Percentiles rank a stretch among this genome's conserved stretches.
These are phyloP conservation scores for Neoscytalidium dimidiatum DNA, from an alignment of 2,329 filamentous ascomycete genomes.

Conservation along the genomic window DNA sequence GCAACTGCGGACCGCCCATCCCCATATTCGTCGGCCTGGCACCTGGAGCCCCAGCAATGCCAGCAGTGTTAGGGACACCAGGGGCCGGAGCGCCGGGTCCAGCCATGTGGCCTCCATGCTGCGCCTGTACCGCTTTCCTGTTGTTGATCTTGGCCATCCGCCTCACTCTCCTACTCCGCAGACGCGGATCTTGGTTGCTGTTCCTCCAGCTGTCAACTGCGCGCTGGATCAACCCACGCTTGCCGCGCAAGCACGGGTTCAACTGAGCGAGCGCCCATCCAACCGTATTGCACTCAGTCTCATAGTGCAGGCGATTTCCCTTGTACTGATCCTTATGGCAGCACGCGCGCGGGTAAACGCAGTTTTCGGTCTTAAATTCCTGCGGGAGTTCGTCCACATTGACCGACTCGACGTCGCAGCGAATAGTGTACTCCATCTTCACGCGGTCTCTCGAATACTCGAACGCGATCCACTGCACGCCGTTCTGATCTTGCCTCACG, in stretches of 20 bases:
- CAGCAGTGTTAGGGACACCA: constrained; percentile 64
- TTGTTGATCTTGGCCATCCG: constrained; percentile 96
- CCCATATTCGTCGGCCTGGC: constrained; percentile 68
- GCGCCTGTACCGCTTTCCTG: constrained; percentile 70
- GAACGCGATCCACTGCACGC: constrained; percentile 98
- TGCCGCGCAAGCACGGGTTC: constrained; percentile 87
- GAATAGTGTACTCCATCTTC: constrained; percentile 99
- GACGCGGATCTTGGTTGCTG: constrained; percentile 92
- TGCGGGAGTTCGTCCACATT: constrained; percentile 80
- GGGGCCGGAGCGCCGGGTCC: constrained; percentile 63
- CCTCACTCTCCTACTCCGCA: constrained; percentile 87
- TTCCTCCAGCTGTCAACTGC: constrained; percentile 99
- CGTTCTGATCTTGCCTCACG: constrained; percentile 91
- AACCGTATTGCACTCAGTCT: constrained; percentile 99
- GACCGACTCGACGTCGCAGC: constrained; percentile 96
- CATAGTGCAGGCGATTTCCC: constrained; percentile 92
- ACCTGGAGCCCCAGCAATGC: constrained; percentile 58
- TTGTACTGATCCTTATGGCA: constrained; percentile 95
- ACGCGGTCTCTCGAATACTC: constrained; percentile 96
- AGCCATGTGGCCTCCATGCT: constrained; percentile 65
- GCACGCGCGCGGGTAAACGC: constrained; percentile 94
- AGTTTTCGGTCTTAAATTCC: constrained; percentile 98
- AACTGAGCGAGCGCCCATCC: constrained; percentile 97
- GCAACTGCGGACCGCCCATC: constrained; percentile 65
- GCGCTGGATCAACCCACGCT: constrained; percentile 92